Base-by-base conservation (phyloP, 2,329 filamentous ascomycete genomes). In the Claviceps spartinae region DNA sequence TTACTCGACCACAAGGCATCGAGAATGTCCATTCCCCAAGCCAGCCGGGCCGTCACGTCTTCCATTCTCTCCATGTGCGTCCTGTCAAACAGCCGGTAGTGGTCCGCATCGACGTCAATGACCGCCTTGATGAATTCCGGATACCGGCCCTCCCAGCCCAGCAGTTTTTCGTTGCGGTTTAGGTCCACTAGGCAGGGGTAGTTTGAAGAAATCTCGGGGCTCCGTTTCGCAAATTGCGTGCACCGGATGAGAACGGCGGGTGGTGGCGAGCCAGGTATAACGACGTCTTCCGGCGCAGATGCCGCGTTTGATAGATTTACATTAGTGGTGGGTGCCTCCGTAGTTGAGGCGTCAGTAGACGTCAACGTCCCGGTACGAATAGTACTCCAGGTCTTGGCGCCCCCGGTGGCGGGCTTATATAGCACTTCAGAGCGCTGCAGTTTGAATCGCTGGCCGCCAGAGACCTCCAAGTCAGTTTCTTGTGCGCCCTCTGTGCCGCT, bases 91-190 rank as follows among this genome's bases (percentile, higher is more conserved):
- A 64, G 41, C n/a, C 49, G 51, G 40, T 60, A 64, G 50, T 64
- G 62, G 22, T 62, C 48, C 8, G 60, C 55, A 26, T 62, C 56
- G 13, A 61, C 57, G 34, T 64, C 62, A 49, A 63, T 53, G 6
- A 59, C 55, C 2, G 61, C 61, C 53, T 57, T 61, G 57, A 65
- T 62, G 40, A 63, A 65, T 47, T 60, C 58, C 1, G 58, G 56
- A 38, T 59, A 54, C 11, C 53, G 55, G n/a, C 54, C 62, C 48
- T 60, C 54, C 62, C 62, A 65, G 26, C 62, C 62, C 8, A 65
- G 57, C 18, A 64, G 52, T 2, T 38, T 53, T 54, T 65, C 58
- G 16, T 56, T 47, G 26, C 62, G 61, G 50, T 54, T 55, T 36
- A 60, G n/a, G 51, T 65, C 62, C 20, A 65, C 56, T 9, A 60